Percentiles rank a stretch among this genome's conserved stretches.
phyloP scores from a whole-genome alignment of 352 stramenopile species.

The Phytophthora litchii region DNA sequence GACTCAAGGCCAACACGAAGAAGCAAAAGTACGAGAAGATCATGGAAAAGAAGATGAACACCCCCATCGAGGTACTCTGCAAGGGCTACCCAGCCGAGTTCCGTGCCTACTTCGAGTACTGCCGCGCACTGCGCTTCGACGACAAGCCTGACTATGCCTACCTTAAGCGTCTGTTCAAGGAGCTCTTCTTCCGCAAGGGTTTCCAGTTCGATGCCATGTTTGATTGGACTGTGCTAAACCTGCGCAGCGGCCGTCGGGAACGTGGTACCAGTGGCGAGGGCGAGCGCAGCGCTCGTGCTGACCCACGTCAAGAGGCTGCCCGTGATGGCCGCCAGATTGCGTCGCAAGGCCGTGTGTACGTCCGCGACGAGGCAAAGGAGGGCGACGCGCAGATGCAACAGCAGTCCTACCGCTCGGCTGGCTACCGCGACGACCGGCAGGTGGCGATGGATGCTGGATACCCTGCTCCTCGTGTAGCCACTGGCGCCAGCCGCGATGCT shows the following conservation, averaged over 20 bases:
- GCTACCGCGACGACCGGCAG: constrained; percentile 58
- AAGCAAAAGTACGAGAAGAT: constrained; percentile 98
- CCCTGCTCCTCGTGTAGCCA: constrained; percentile 65
- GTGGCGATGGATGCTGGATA: constrained; percentile 58
- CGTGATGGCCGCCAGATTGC: constrained; percentile 54
- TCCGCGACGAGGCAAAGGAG: constrained; percentile 75
- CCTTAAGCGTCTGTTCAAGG: constrained; percentile 97
- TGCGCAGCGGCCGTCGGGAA: constrained; percentile 71
- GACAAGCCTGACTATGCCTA: constrained; percentile 91
- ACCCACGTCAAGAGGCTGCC: constrained; percentile 55
- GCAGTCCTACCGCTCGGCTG: constrained; percentile 61
- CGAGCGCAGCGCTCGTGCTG: constrained; percentile 66
- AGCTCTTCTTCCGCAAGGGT: constrained; percentile 98
- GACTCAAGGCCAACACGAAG: constrained; percentile 95
- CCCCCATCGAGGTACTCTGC: constrained; percentile 92
- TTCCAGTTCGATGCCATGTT: constrained; percentile 99
- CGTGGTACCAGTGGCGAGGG: constrained; percentile 65
- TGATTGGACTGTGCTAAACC: constrained; percentile 97
- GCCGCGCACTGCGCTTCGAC: constrained; percentile 83
- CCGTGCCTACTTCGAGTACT: constrained; percentile 97
- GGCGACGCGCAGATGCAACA: constrained; percentile 54
- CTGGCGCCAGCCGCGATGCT: constrained; percentile 59
- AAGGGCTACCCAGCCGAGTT: constrained; percentile 97
- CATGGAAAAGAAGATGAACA: constrained; percentile 99
- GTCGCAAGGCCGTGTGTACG: constrained; percentile 68